Evolutionary conservation across 768 basidiomycete genomes (phyloP).

Genomic region (Mycena rebaudengoi): DNA sequence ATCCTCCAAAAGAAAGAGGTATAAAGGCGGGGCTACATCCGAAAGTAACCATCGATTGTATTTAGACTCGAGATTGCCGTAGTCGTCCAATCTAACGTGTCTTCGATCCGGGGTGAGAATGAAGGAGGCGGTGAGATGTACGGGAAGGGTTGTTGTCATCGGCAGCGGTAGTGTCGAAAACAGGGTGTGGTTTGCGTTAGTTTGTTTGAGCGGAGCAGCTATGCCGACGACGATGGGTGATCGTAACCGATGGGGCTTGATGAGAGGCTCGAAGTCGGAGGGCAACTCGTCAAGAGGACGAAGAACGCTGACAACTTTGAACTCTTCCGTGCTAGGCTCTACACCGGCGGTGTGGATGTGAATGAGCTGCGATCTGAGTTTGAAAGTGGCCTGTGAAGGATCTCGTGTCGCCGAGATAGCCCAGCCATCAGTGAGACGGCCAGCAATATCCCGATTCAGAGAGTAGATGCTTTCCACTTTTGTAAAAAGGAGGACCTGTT

Average conservation of each 20-base stretch:
- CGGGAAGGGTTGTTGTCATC: constrained; percentile 47
- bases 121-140: constrained; percentile 57
- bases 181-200: constrained; percentile 33
- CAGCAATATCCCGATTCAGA: constrained; percentile 29
- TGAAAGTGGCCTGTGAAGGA: constrained; percentile 1
- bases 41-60: constrained; percentile 56
- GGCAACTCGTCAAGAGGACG: constrained; percentile 12
- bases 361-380: constrained; percentile 21
- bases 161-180: constrained; percentile 57
- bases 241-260: constrained; percentile 34
- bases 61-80: constrained; percentile 40
- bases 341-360: not conserved
- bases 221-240: constrained; percentile 43
- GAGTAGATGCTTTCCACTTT: constrained; percentile 40
- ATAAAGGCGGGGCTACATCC: constrained; percentile 45
- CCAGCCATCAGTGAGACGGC: constrained; percentile 28
- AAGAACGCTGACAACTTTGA: constrained; percentile 14
- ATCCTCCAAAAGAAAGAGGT: constrained; percentile 47
- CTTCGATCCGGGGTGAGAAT: constrained; percentile 56
- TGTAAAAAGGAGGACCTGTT: constrained; percentile 53
- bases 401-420: constrained; percentile 32
- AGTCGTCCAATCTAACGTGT: constrained; percentile 50
- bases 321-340: constrained; percentile 10
- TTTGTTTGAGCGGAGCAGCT: constrained; percentile 33
- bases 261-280: constrained; percentile 1